phyloP scores from a whole-genome alignment of 441 rosid genomes.

The Adansonia grandidieri region DNA sequence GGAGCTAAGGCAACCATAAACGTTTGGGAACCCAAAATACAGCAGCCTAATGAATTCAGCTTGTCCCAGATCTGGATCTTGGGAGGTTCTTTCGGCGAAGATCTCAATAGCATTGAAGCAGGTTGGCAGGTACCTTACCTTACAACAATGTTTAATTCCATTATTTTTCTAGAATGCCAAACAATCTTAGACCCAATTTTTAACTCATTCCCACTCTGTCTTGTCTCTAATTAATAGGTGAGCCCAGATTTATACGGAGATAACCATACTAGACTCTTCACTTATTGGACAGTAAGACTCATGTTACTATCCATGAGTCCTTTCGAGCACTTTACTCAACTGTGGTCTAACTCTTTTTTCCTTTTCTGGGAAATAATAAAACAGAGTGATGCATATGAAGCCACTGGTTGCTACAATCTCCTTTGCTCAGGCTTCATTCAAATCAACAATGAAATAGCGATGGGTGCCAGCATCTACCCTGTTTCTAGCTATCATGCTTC shows the following conservation, averaged over 20 bases:
- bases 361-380: background rate
- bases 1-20: conserved; percentile 62
- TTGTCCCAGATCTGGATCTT: too few relatives aligned
- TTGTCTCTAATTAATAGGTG: conserved; percentile 35
- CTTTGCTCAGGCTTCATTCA: conserved; percentile 64
- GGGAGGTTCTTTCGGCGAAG: too few relatives aligned
- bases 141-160: background rate
- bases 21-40: conserved; percentile 57
- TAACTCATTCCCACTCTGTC: background rate
- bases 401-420: conserved; percentile 67
- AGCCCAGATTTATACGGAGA: conserved; percentile 61
- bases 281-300: conserved; percentile 62
- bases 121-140: conserved; percentile 58
- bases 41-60: too few relatives aligned
- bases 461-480: conserved; percentile 61
- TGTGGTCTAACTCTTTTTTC: background rate
- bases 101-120: conserved; percentile 55
- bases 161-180: background rate
- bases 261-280: conserved; percentile 49
- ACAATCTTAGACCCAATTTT: background rate
- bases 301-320: background rate
- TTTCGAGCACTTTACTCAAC: background rate
- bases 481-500: conserved; percentile 41
- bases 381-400: conserved; percentile 64
- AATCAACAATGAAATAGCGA: conserved; percentile 55